Base-by-base conservation (phyloP, 2,329 filamentous ascomycete species). In the Arthrobotrys megalospora region DNA sequence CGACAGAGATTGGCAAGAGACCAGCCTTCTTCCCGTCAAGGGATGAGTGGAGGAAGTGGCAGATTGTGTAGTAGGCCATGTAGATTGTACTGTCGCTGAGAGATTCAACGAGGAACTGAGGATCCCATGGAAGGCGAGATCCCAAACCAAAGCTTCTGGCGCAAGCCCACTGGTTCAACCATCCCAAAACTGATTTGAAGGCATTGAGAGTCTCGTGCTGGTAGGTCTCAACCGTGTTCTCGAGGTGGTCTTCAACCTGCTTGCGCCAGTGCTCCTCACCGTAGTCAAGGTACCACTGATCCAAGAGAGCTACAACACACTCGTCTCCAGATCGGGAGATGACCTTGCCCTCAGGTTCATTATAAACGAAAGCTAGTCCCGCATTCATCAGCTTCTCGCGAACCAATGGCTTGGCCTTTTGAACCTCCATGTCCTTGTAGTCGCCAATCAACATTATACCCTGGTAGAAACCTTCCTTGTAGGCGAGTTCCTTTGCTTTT, bases 271-370 rank as follows among this genome's bases (percentile, higher is more conserved):
- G 88, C 50, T 93, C 93, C 85, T 94, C 92, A 79, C 96, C 96
- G 83, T 99, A 99, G 85, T 97, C 95, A 82, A 99, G 87, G 86
- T 97, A 99, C 94, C 96, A 99, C 85, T 99, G 96, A 82, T 97
- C 95, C 83, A 98, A 90, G 81, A 95, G 91, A 34, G 94, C 92
- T 76, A 96, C 95, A 75, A 97, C 94, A 84, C 96, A 98, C 81
- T 96, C 93, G 83, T 98, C 95, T 32, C 91, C 93, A 81, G 93
- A 96, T 85, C 96, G 89, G 83, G 92, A 95, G 78, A 96, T 90
- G 80, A 98, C 96, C 85, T 92, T 90, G 82, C 92, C 91, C 84
- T 97, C 94, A 1, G 96, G 96, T 85, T 99, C 96, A 11, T 93
- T 94, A 83, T 98, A 99, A 81, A 91, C 90, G 85, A 99, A 97